Conservation (phyloP, 495 filamentous ascomycete species). For the Hyaloscypha variabilis region DNA sequence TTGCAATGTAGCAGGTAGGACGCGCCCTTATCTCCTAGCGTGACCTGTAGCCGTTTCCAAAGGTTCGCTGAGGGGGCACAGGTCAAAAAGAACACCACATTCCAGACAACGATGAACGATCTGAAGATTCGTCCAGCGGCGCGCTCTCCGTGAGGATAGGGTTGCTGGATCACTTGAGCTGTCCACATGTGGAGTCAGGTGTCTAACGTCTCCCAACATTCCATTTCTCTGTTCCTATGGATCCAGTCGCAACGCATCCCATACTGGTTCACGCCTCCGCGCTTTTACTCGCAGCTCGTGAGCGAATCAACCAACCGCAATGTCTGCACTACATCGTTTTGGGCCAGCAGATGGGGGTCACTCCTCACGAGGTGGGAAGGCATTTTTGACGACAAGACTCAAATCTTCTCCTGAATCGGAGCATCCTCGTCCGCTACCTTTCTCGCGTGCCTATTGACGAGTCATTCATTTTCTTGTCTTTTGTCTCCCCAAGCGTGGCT, state of each 20-base stretch:
- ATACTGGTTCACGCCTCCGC: background rate
- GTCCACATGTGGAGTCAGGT: constrained; percentile 2
- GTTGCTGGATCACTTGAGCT: background rate
- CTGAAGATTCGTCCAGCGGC: background rate
- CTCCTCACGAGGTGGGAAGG: background rate
- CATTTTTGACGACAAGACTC: background rate
- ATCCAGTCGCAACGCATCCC: background rate
- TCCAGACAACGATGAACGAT: background rate
- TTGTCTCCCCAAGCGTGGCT: background rate
- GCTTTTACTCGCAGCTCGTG: constrained; percentile 1
- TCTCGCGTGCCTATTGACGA: background rate
- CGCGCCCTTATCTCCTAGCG: background rate
- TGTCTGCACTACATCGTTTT: background rate
- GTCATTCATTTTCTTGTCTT: background rate
- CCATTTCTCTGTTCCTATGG: background rate
- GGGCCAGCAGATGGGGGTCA: background rate
- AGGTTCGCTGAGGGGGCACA: background rate
- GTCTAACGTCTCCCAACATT: background rate
- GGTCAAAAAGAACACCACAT: background rate
- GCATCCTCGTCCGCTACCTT: background rate
- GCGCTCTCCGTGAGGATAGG: background rate
- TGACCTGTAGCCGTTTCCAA: background rate
- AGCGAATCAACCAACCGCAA: background rate
- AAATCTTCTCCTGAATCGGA: background rate
- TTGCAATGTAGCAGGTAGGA: background rate